Conservation (phyloP, 1,139 yeast species). For the Geotrichum citri-aurantii region DNA sequence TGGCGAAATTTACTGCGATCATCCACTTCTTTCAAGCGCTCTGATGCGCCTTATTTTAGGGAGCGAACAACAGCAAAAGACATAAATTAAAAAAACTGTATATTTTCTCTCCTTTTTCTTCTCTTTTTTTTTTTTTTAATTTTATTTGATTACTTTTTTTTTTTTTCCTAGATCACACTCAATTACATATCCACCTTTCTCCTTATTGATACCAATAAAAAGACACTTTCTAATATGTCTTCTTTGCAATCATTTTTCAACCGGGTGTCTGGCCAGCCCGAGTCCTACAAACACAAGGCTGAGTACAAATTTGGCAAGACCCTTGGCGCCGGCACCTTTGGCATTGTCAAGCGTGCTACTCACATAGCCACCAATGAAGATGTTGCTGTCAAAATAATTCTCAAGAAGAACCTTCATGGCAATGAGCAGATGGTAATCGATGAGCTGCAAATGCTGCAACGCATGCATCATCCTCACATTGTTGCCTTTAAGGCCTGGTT, state of each 20-base stretch:
- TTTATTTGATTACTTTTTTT: neutral
- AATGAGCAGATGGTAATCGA: constrained; percentile 66
- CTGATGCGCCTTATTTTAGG: neutral
- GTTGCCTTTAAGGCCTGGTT: constrained; percentile 85
- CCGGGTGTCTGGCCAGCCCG: constrained; percentile 62
- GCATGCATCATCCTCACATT: constrained; percentile 70
- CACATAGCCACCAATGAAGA: constrained; percentile 54
- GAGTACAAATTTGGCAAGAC: constrained; percentile 70
- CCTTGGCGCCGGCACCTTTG: constrained; percentile 88
- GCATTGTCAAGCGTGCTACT: constrained; percentile 76
- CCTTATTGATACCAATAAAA: neutral
- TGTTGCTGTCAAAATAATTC: constrained; percentile 80
- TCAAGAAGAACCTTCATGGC: constrained; percentile 75
- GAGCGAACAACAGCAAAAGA: neutral
- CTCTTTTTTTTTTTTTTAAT: neutral
- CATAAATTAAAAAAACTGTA: neutral
- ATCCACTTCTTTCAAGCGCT: neutral
- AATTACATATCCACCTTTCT: neutral
- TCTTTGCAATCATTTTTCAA: constrained; percentile 3
- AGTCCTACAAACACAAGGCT: constrained; percentile 56
- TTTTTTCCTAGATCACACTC: neutral
- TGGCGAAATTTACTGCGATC: neutral
- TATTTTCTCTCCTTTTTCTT: neutral
- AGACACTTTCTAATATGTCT: constrained; percentile 1
- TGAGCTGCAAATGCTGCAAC: constrained; percentile 63